A percentile compares a stretch with the other conserved stretches of the same genome.
phyloP scores from a whole-genome alignment of 352 stramenopile species.

The Phytophthora tubulina region DNA sequence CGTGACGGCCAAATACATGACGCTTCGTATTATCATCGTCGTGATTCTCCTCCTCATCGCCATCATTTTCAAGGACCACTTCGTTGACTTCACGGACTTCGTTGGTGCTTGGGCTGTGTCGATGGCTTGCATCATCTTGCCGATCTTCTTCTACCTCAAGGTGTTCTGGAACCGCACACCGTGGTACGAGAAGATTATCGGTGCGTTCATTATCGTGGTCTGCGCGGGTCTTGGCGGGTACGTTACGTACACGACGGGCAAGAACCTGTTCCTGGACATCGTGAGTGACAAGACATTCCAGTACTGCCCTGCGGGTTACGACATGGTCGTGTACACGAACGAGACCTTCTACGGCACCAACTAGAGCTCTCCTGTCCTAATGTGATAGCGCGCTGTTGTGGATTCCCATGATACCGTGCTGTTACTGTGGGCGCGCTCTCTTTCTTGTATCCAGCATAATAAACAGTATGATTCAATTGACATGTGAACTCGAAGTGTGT shows the following conservation, averaged over 20 bases:
- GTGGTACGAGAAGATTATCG: conserved; percentile 57
- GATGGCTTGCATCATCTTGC: conserved; percentile 72
- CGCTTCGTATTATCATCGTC: conserved; percentile 50
- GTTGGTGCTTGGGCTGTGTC: conserved; percentile 68
- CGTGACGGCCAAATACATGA: conserved; percentile 56
- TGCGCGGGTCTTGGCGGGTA: conserved; percentile 48
- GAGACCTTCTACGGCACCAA: conserved; percentile 56
- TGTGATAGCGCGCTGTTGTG: conserved; percentile 28
- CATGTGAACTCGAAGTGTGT: neutral
- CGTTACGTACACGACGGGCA: conserved; percentile 57
- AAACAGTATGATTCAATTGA: conserved; percentile 48
- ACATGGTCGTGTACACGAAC: conserved; percentile 62
- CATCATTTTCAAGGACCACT: conserved; percentile 73
- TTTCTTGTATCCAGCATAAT: conserved; percentile 32
- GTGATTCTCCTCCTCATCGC: conserved; percentile 57
- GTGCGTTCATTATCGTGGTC: conserved; percentile 48
- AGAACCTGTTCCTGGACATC: conserved; percentile 51
- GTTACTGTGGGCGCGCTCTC: too few species aligned
- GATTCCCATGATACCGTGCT: too few species aligned
- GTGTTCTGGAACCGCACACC: conserved; percentile 59
- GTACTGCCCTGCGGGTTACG: conserved; percentile 64
- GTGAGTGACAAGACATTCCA: conserved; percentile 55
- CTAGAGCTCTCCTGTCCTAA: conserved; percentile 28
- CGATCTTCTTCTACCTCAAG: conserved; percentile 81
- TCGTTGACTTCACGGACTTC: conserved; percentile 77